These are phyloP conservation scores for Schizosaccharomyces cryophilus DNA, from an alignment of 805 yeast genomes.

Conservation along the genomic window DNA sequence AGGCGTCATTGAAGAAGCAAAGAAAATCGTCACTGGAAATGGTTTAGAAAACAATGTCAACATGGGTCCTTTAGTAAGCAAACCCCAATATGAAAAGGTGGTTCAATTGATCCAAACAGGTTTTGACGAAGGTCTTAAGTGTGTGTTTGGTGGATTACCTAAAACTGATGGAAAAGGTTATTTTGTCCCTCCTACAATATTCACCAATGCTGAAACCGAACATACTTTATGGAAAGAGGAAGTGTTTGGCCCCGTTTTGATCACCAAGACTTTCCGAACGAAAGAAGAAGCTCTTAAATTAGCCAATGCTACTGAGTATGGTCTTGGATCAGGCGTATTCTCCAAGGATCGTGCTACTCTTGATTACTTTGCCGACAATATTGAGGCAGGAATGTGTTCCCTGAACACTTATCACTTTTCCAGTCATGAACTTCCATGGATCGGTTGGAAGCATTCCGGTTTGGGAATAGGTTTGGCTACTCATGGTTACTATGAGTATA, in stretches of 20 bases:
- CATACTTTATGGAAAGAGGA: slow-evolving; percentile 55
- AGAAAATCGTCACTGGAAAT: slow-evolving; percentile 23
- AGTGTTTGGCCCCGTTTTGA: slow-evolving; percentile 71
- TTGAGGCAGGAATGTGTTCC: slow-evolving; percentile 48
- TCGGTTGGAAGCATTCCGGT: slow-evolving; percentile 1
- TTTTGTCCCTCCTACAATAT: slow-evolving; percentile 52
- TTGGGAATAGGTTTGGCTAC: neutral
- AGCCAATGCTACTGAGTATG: slow-evolving; percentile 55
- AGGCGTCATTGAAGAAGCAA: slow-evolving; percentile 18
- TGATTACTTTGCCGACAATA: slow-evolving; percentile 32
- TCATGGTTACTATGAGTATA: neutral
- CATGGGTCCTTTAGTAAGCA: slow-evolving; percentile 2
- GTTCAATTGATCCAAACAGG: neutral
- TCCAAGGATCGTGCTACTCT: slow-evolving; percentile 42
- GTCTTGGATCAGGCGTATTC: slow-evolving; percentile 65
- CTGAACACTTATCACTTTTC: slow-evolving; percentile 28
- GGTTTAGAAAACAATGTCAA: slow-evolving; percentile 23
- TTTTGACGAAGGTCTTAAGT: neutral
- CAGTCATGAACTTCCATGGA: neutral
- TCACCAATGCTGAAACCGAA: slow-evolving; percentile 39
- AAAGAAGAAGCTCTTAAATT: slow-evolving; percentile 42
- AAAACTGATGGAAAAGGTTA: slow-evolving; percentile 12
- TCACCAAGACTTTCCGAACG: slow-evolving; percentile 35
- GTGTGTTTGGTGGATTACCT: neutral
- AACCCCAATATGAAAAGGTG: neutral